phyloP scores from a whole-genome alignment of 768 basidiomycete genomes.

The Serendipita sp. region DNA sequence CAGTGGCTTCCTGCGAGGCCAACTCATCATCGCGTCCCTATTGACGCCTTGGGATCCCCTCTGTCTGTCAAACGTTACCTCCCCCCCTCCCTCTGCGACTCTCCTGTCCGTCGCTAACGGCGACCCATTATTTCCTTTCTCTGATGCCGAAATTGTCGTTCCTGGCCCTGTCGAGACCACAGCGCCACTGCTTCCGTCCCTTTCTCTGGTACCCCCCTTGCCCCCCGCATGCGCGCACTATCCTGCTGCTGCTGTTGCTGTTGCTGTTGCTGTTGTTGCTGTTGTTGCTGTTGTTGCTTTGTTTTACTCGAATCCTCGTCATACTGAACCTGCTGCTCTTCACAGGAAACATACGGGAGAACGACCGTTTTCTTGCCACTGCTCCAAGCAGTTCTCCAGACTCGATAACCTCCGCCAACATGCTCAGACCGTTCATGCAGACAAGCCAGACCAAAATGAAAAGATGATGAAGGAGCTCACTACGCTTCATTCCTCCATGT shows the following conservation, averaged over 20 bases:
- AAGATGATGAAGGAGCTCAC: slow-evolving; percentile 84
- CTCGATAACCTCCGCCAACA: slow-evolving; percentile 96
- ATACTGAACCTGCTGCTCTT: slow-evolving; percentile 1
- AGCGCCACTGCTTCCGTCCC: background rate
- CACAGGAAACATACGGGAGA: slow-evolving; percentile 94
- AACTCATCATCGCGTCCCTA: background rate
- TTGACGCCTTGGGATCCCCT: background rate
- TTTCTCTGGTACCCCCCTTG: no score
- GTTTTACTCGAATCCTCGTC: no score
- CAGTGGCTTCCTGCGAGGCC: background rate
- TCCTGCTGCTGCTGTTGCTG: background rate
- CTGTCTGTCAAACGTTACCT: background rate
- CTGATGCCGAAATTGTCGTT: background rate
- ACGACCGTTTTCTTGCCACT: slow-evolving; percentile 90
- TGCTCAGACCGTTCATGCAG: slow-evolving; percentile 92
- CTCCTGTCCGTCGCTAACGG: background rate
- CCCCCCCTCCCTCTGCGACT: background rate
- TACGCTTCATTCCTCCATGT: slow-evolving; percentile 67
- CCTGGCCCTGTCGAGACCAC: slow-evolving; percentile 3
- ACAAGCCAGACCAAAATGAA: slow-evolving; percentile 70
- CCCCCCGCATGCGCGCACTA: background rate
- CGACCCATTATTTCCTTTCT: background rate
- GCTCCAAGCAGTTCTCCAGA: slow-evolving; percentile 85
- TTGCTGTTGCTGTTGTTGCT: no score
- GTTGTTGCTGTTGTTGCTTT: no score